Evolutionary conservation across 345 rosid genomes (phyloP).

Genomic region (Sisymbrium irio): DNA sequence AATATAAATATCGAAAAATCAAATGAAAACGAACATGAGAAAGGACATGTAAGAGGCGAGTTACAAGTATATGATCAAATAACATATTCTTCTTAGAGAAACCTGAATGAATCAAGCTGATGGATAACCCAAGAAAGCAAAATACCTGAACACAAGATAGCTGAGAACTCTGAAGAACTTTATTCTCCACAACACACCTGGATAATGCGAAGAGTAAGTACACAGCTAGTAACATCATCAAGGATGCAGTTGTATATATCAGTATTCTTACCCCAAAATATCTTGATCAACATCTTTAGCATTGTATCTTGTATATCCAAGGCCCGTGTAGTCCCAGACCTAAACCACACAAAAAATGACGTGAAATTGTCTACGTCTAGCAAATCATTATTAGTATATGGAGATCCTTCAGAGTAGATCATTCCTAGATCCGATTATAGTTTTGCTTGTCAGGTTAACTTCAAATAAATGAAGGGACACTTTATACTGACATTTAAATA

Average conservation of each 20-base stretch:
- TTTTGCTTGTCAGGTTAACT: neutral
- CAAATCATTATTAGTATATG: neutral
- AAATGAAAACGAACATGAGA: neutral
- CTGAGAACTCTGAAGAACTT: slow-evolving; percentile 80
- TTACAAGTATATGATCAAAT: slow-evolving; percentile 12
- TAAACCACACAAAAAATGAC: slow-evolving; percentile 35
- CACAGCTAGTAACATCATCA: neutral
- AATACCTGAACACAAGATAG: slow-evolving; percentile 69
- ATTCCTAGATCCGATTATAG: neutral
- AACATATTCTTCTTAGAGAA: neutral
- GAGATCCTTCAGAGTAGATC: neutral
- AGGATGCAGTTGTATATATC: neutral
- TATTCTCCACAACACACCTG: slow-evolving; percentile 97
- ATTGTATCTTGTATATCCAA: slow-evolving; percentile 76
- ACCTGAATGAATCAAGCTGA: slow-evolving; percentile 1
- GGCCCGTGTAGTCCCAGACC: slow-evolving; percentile 99
- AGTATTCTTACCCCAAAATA: slow-evolving; percentile 61
- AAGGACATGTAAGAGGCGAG: neutral
- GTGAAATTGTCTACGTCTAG: neutral
- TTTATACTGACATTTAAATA: neutral
- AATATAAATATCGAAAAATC: neutral
- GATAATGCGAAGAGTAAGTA: slow-evolving; percentile 27
- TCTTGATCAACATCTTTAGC: slow-evolving; percentile 79
- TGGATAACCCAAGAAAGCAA: neutral
- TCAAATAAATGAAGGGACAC: neutral